Conservation (phyloP, 2,329 filamentous ascomycete species). For the Stagonosporopsis tanaceti region DNA sequence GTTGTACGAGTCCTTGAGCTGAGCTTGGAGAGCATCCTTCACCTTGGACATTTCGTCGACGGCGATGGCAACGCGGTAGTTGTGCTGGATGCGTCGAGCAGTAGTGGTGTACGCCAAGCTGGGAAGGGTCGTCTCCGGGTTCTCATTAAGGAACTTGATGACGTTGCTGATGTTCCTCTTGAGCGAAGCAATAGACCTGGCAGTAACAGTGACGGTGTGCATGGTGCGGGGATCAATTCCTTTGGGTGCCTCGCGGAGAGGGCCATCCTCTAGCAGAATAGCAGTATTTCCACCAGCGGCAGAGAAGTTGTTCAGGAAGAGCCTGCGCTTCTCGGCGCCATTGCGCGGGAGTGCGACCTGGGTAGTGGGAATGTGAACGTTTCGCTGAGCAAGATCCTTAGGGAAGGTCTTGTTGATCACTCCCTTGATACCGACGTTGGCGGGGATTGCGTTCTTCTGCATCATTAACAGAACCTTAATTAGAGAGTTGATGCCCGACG, state of each 20-base stretch:
- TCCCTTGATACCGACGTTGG: slow-evolving; percentile 64
- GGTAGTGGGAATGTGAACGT: slow-evolving; percentile 60
- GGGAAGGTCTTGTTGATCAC: slow-evolving; percentile 65
- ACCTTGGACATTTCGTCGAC: slow-evolving; percentile 58
- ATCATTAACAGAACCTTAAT: slow-evolving; percentile 64
- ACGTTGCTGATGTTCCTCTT: slow-evolving; percentile 61
- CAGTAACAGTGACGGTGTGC: slow-evolving; percentile 59
- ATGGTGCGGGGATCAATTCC: slow-evolving; percentile 56
- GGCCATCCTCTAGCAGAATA: slow-evolving; percentile 61
- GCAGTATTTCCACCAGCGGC: slow-evolving; percentile 63
- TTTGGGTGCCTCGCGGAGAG: slow-evolving; percentile 52
- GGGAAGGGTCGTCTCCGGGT: slow-evolving; percentile 55
- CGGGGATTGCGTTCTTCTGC: slow-evolving; percentile 62
- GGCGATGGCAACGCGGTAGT: slow-evolving; percentile 59
- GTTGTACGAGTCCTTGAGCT: slow-evolving; percentile 60
- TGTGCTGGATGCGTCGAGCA: slow-evolving; percentile 62
- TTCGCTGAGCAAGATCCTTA: slow-evolving; percentile 60
- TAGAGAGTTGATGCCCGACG: slow-evolving; percentile 63
- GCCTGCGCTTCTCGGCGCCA: slow-evolving; percentile 57
- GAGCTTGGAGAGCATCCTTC: slow-evolving; percentile 55
- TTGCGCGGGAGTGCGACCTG: slow-evolving; percentile 57
- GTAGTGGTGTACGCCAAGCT: slow-evolving; percentile 62
- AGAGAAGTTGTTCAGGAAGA: slow-evolving; percentile 64
- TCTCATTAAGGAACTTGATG: slow-evolving; percentile 56
- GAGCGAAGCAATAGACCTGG: slow-evolving; percentile 59